phyloP scores from a whole-genome alignment of 139 green algal species.

The Chlorella sp. region DNA sequence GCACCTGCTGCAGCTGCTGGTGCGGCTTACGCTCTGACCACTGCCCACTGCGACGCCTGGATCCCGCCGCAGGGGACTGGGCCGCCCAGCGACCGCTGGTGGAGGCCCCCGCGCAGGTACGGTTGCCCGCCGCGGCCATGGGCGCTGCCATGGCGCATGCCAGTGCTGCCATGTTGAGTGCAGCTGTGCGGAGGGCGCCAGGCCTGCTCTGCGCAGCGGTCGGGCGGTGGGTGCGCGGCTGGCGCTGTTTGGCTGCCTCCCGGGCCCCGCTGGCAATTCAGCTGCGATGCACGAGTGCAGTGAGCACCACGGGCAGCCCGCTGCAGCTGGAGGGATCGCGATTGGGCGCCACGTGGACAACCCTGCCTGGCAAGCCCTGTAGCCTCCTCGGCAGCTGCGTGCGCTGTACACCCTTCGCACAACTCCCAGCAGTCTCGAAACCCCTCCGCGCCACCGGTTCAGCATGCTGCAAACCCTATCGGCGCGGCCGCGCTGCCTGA shows the following conservation, averaged over 20 bases:
- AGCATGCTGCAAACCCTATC: neutral
- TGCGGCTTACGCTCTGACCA: neutral
- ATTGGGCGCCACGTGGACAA: neutral
- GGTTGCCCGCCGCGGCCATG: neutral
- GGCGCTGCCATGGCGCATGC: neutral
- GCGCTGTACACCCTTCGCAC: no score
- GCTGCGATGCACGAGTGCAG: no score
- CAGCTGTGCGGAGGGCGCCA: neutral
- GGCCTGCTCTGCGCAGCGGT: neutral
- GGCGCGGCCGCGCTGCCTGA: neutral
- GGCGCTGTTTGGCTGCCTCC: neutral
- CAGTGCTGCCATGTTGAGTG: neutral
- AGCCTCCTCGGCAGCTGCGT: no score
- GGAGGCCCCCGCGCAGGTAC: constrained; percentile 18
- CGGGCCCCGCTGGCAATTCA: no score
- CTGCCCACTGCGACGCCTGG: no score
- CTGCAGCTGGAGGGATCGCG: neutral
- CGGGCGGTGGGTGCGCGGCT: neutral
- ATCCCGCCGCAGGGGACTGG: neutral
- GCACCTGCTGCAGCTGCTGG: neutral
- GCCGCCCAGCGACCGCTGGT: neutral
- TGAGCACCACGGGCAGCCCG: no score
- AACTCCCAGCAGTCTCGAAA: neutral
- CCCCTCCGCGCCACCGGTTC: neutral
- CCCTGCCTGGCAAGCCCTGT: no score